Percentiles rank a stretch among this genome's conserved stretches.
phyloP scores from a whole-genome alignment of 176 grass and related monocot species.

The Panicum miliaceum region DNA sequence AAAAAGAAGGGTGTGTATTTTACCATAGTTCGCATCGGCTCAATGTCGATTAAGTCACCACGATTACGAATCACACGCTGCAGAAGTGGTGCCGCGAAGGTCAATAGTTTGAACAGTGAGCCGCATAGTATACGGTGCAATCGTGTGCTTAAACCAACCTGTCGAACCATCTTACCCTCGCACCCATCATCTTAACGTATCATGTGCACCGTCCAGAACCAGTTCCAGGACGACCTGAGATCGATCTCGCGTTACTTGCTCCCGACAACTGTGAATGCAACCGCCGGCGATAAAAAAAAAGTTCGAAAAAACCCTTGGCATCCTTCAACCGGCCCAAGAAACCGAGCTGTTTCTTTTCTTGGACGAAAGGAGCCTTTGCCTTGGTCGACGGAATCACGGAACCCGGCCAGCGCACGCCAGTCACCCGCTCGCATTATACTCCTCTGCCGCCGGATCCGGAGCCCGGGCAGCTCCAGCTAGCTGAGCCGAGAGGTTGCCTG shows the following conservation, averaged over 20 bases:
- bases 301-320: not conserved
- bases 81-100: too few species aligned
- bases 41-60: too few species aligned
- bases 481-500: slow-evolving; percentile 32
- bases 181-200: too few species aligned
- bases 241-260: not conserved
- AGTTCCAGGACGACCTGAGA: too few species aligned
- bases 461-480: not conserved
- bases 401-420: slow-evolving; percentile 22
- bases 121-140: too few species aligned
- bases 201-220: too few species aligned
- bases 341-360: slow-evolving; percentile 7
- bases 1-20: too few species aligned
- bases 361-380: not conserved
- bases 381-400: not conserved
- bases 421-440: slow-evolving; percentile 39
- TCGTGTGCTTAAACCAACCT: too few species aligned
- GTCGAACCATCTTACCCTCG: too few species aligned
- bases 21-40: too few species aligned
- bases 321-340: not conserved
- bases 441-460: not conserved
- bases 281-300: not conserved
- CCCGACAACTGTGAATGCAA: not conserved
- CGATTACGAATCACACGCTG: too few species aligned
- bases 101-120: too few species aligned